phyloP scores from a whole-genome alignment of 306 rosid species.

The Glycine tomentella region DNA sequence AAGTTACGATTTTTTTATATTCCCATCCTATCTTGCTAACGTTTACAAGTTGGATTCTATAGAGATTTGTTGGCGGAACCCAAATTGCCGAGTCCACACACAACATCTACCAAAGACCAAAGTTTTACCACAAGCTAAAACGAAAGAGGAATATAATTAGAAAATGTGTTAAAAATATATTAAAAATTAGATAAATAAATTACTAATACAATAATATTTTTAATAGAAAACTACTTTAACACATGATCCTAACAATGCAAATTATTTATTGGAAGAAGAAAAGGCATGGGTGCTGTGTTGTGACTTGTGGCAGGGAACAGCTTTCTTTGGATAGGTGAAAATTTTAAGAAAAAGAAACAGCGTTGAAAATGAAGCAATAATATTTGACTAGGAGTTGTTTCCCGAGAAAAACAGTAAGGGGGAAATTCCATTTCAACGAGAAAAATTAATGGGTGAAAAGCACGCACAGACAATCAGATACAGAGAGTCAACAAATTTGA shows the following conservation, averaged over 20 bases:
- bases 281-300: neutral
- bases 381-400: constrained; percentile 38
- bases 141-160: neutral
- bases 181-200: no score
- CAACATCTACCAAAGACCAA: constrained; percentile 31
- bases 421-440: constrained; percentile 14
- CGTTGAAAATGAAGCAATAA: constrained; percentile 22
- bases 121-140: neutral
- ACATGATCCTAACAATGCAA: no score
- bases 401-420: constrained; percentile 14
- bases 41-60: neutral
- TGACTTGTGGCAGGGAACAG: constrained; percentile 10
- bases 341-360: neutral
- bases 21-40: neutral
- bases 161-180: no score
- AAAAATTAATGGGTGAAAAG: constrained; percentile 22
- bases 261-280: constrained; percentile 7
- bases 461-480: neutral
- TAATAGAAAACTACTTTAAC: no score
- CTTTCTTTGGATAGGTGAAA: neutral
- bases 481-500: constrained; percentile 39
- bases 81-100: neutral
- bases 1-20: neutral
- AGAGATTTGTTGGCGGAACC: constrained; percentile 50
- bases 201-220: no score